Evolutionary conservation across 805 yeast genomes (phyloP).

Genomic region (Candida adriatica): DNA sequence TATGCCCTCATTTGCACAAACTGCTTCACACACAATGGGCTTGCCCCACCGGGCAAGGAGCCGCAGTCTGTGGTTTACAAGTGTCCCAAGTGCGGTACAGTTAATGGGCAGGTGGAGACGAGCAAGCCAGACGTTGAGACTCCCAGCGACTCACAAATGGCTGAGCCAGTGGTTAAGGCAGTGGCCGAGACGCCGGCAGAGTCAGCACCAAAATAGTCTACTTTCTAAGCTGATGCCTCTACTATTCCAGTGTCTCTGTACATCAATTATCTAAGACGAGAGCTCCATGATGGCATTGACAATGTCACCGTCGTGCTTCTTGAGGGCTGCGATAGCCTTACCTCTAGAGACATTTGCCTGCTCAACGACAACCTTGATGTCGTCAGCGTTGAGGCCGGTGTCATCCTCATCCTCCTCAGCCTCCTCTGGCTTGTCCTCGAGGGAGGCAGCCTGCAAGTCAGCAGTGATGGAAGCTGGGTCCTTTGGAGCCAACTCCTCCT

Average conservation of each 20-base stretch:
- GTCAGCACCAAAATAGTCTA: too few relatives aligned
- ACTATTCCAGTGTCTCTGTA: too few relatives aligned
- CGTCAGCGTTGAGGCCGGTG: slow-evolving; percentile 74
- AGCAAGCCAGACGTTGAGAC: too few relatives aligned
- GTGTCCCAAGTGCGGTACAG: slow-evolving; percentile 59
- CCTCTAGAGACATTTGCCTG: slow-evolving; percentile 87
- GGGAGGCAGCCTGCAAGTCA: slow-evolving; percentile 67
- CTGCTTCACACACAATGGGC: slow-evolving; percentile 71
- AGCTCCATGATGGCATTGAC: slow-evolving; percentile 93
- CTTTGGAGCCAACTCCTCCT: slow-evolving; percentile 54
- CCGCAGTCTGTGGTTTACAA: slow-evolving; percentile 46
- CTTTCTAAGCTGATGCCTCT: too few relatives aligned
- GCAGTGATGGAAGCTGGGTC: slow-evolving; percentile 78
- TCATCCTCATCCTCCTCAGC: slow-evolving; percentile 66
- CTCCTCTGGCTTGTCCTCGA: slow-evolving; percentile 36
- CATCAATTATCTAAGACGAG: too few relatives aligned
- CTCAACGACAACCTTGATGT: slow-evolving; percentile 79
- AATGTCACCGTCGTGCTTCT: slow-evolving; percentile 84
- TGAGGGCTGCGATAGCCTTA: slow-evolving; percentile 89
- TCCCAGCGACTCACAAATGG: too few relatives aligned
- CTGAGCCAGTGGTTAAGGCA: too few relatives aligned
- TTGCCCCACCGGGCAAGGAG: slow-evolving; percentile 63
- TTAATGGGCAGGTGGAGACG: too few relatives aligned
- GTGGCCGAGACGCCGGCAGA: too few relatives aligned
- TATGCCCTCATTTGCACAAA: slow-evolving; percentile 65